phyloP scores from a whole-genome alignment of 345 rosid genomes.

The Rubroshorea leprosula region DNA sequence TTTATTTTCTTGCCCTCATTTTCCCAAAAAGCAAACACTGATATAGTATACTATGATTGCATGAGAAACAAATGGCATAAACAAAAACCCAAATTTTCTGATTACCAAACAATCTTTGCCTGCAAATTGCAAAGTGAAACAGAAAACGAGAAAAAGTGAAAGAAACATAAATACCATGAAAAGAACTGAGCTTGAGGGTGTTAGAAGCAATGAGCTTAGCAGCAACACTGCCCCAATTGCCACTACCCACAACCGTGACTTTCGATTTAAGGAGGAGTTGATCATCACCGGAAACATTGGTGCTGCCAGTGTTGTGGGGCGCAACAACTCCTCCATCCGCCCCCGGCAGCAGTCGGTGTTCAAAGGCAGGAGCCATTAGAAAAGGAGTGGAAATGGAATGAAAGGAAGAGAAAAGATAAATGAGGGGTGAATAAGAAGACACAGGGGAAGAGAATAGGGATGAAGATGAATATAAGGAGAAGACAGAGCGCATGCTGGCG shows the following conservation, averaged over 20 bases:
- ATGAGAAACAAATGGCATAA: background rate
- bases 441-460: constrained; percentile 6
- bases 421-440: constrained; percentile 10
- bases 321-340: background rate
- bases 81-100: no score
- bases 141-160: background rate
- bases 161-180: constrained; percentile 48
- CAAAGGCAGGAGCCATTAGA: constrained; percentile 33
- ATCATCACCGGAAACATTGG: constrained; percentile 4
- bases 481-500: constrained; percentile 31
- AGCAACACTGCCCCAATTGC: constrained; percentile 98
- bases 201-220: constrained; percentile 94
- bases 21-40: background rate
- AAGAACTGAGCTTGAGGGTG: constrained; percentile 59
- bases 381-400: constrained; percentile 16
- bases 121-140: background rate
- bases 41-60: background rate
- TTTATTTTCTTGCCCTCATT: background rate
- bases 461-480: constrained; percentile 22
- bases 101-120: no score
- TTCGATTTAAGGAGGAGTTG: constrained; percentile 29
- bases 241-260: constrained; percentile 91
- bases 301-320: background rate
- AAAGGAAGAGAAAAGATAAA: constrained; percentile 13
- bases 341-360: constrained; percentile 13